phyloP scores from a whole-genome alignment of 2,329 filamentous ascomycete genomes.

The Zelopaecilomyces penicillatus region DNA sequence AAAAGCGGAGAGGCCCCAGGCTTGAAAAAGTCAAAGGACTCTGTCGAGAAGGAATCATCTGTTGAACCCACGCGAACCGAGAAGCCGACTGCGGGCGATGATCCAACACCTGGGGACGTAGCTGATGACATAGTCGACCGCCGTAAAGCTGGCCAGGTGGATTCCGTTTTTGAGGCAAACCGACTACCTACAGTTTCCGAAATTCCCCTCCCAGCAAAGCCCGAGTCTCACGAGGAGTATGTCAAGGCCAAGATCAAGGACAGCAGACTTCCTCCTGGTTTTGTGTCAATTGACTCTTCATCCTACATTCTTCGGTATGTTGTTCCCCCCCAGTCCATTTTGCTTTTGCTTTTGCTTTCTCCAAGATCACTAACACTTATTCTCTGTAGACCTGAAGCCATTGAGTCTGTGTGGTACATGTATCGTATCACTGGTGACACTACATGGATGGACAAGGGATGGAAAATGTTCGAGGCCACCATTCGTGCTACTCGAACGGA shows the following conservation, averaged over 20 bases:
- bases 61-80: not conserved
- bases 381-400: constrained; percentile 61
- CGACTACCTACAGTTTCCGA: constrained; percentile 3
- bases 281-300: constrained; percentile 33
- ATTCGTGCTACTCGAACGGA: constrained; percentile 56
- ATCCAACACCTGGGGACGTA: not conserved
- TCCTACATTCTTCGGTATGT: constrained; percentile 56
- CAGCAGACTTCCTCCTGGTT: constrained; percentile 43
- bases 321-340: not conserved
- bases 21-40: constrained; percentile 7
- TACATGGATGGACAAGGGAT: constrained; percentile 70
- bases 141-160: not conserved
- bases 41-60: not conserved
- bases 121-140: too few relatives aligned
- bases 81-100: not conserved
- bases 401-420: constrained; percentile 83
- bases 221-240: constrained; percentile 46
- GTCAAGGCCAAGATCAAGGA: constrained; percentile 36
- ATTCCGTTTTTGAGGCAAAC: constrained; percentile 8
- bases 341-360: constrained; percentile 20
- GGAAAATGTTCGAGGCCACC: constrained; percentile 74
- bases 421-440: constrained; percentile 80
- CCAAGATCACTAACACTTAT: constrained; percentile 13
- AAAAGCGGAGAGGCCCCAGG: constrained; percentile 3
- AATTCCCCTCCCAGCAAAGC: constrained; percentile 18